Base-by-base conservation (phyloP, 2,329 filamentous ascomycete species). In the Escovopsis sp. region DNA sequence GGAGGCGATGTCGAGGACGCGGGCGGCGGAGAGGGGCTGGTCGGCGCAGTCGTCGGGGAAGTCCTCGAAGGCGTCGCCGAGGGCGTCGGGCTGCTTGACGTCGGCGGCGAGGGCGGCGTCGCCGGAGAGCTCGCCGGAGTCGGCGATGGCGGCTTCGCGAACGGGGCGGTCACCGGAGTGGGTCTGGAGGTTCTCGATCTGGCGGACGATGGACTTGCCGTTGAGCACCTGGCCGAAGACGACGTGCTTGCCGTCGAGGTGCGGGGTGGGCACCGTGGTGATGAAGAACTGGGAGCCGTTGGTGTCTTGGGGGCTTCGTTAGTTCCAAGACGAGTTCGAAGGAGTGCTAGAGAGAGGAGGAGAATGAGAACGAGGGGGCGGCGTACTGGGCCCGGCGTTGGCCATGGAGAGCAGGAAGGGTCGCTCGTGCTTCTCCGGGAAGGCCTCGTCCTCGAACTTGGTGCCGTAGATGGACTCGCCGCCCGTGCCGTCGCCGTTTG, bases 251-350 rank as follows among this genome's bases (percentile, higher is more conserved):
- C 76, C 77, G 62, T 91, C 75, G 53, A 91, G 73, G 62, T 96
- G 91, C 39, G 87, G 88, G 12, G 91, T 96, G n/a, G 80, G 73
- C 28, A 94, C 85, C 12, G 91, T 96, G 39, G 91, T 98, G 55
- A 96, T 71, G 74, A 98, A 98, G 75, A 98, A 98, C 59, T 98
- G 91, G 40, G 85, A 93, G 57, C 91, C 91, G 61, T 98, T 98
- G 61, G 91, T 94, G 54, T 82, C 81, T 84, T 11, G 19, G 23
- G 15, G 5, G 18, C 28, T n/a, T 32, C 3, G 38, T 10, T 18
- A 26, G 23, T 40, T 40, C 30, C 38, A 10, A 3, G 2, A 6
- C 32, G 7, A n/a, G n/a, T n/a, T n/a, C n/a, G n/a, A n/a, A n/a
- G 9, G 28, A 15, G 4, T 11, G 7, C 18, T 12, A 12, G 11